Percentiles rank a stretch among this genome's conserved stretches.
Conservation (phyloP, 352 stramenopile species). For the Globisporangium splendens region DNA sequence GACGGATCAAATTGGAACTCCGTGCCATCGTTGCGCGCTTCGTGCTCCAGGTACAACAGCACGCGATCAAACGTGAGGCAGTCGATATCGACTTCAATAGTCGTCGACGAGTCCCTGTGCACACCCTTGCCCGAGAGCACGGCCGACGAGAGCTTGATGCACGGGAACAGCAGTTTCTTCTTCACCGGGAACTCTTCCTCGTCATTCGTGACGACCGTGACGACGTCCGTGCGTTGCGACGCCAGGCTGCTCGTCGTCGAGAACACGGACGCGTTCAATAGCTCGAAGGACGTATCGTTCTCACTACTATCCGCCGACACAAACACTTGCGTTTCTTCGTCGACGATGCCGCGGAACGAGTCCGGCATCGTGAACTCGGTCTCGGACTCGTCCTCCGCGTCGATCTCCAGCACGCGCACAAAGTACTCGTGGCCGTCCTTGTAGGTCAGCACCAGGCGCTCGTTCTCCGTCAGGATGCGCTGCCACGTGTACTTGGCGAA, state of each 20-base stretch:
- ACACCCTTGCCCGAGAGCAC: slow-evolving; percentile 71
- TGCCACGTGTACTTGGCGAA: slow-evolving; percentile 56
- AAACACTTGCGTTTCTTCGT: slow-evolving; percentile 57
- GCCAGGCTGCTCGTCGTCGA: slow-evolving; percentile 21
- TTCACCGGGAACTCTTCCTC: slow-evolving; percentile 89
- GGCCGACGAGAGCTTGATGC: slow-evolving; percentile 82
- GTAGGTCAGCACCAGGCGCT: slow-evolving; percentile 59
- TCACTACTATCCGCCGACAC: slow-evolving; percentile 50
- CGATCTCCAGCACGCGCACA: slow-evolving; percentile 64
- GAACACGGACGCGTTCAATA: slow-evolving; percentile 33
- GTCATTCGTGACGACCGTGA: slow-evolving; percentile 77
- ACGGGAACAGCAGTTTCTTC: slow-evolving; percentile 85
- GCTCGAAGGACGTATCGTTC: slow-evolving; percentile 23
- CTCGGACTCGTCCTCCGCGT: slow-evolving; percentile 66
- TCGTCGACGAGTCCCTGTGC: slow-evolving; percentile 64
- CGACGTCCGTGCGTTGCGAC: slow-evolving; percentile 60
- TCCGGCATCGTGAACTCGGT: slow-evolving; percentile 86
- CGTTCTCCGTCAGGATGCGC: slow-evolving; percentile 76
- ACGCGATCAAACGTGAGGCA: slow-evolving; percentile 89
- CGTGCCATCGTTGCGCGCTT: slow-evolving; percentile 55
- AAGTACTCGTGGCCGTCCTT: slow-evolving; percentile 58
- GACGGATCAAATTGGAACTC: slow-evolving; percentile 81
- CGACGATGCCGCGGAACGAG: slow-evolving; percentile 63
- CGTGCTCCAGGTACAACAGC: slow-evolving; percentile 84
- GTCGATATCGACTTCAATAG: slow-evolving; percentile 75